phyloP scores from a whole-genome alignment of 129 eudicot genomes.

The Apium graveolens region DNA sequence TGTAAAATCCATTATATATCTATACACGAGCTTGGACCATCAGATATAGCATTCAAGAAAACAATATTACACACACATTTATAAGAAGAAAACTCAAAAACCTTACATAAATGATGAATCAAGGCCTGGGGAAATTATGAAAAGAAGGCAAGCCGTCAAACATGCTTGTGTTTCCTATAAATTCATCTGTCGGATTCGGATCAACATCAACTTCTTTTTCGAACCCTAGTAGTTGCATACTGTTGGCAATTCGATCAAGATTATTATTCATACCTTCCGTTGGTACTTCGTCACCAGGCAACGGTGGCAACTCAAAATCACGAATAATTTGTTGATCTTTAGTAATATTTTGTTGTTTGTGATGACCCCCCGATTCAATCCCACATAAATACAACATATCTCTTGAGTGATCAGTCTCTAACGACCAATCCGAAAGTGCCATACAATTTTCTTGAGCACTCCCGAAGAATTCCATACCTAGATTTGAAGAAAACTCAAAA shows the following conservation, averaged over 20 bases:
- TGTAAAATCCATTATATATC: not conserved
- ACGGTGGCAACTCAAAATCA: conserved; percentile 41
- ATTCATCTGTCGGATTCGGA: conserved; percentile 19
- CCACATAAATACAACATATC: conserved; percentile 32
- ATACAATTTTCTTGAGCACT: conserved; percentile 14
- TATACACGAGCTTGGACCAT: not conserved
- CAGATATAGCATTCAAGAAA: not conserved
- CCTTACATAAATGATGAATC: not conserved
- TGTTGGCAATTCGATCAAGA: not conserved
- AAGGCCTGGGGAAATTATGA: conserved; percentile 1
- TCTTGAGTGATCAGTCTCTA: conserved; percentile 25
- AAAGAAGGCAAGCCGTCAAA: conserved; percentile 22
- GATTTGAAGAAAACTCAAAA: conserved; percentile 14
- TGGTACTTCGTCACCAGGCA: conserved; percentile 49
- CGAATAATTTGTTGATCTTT: conserved; percentile 2
- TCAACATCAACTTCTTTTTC: conserved; percentile 26
- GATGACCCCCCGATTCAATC: conserved; percentile 21
- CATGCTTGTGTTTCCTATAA: conserved; percentile 20
- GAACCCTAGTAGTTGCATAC: conserved; percentile 9
- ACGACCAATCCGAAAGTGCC: conserved; percentile 7
- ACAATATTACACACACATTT: not conserved
- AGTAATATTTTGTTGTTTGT: conserved; percentile 12
- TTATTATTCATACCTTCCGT: conserved; percentile 22
- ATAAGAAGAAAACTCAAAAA: not conserved
- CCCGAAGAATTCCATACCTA: conserved; percentile 24